Conservation (phyloP, 2,329 filamentous ascomycete genomes). For the Ilyonectria sp. region DNA sequence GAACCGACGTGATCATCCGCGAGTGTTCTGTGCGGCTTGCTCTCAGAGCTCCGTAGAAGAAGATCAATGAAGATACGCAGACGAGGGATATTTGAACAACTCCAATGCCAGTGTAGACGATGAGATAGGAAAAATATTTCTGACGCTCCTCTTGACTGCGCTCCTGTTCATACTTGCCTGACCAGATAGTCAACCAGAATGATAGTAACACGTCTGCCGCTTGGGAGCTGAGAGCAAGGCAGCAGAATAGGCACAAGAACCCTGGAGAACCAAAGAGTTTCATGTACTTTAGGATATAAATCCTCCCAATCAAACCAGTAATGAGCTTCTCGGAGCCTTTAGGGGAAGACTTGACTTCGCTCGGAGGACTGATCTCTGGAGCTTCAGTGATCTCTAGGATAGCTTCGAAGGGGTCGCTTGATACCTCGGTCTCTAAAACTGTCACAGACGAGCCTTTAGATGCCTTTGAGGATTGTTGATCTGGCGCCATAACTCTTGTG, state of each 20-base stretch:
- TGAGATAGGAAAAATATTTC: slow-evolving; percentile 4
- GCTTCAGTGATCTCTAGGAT: not conserved
- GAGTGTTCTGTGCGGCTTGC: slow-evolving; percentile 18
- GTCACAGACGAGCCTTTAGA: not conserved
- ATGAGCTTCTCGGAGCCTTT: slow-evolving; percentile 2
- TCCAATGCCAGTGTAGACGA: slow-evolving; percentile 11
- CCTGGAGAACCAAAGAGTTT: slow-evolving; percentile 1
- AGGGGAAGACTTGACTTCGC: not conserved
- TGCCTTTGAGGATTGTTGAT: not conserved
- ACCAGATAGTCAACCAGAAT: slow-evolving; percentile 24
- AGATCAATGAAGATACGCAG: not conserved
- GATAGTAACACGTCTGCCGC: slow-evolving; percentile 3
- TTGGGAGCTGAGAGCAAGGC: not conserved
- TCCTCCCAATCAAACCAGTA: slow-evolving; percentile 8
- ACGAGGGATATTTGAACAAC: not conserved
- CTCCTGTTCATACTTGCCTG: slow-evolving; percentile 3
- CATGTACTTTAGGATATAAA: slow-evolving; percentile 17
- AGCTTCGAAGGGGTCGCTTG: not conserved
- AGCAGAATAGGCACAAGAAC: not conserved
- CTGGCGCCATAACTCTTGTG: not conserved
- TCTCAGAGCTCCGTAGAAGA: slow-evolving; percentile 10
- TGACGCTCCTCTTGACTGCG: not conserved
- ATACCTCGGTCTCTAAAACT: not conserved
- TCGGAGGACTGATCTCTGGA: not conserved
- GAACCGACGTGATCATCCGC: slow-evolving; percentile 18